Evolutionary conservation across 805 yeast species (phyloP).

Genomic region (Saccharomyces mikatae): DNA sequence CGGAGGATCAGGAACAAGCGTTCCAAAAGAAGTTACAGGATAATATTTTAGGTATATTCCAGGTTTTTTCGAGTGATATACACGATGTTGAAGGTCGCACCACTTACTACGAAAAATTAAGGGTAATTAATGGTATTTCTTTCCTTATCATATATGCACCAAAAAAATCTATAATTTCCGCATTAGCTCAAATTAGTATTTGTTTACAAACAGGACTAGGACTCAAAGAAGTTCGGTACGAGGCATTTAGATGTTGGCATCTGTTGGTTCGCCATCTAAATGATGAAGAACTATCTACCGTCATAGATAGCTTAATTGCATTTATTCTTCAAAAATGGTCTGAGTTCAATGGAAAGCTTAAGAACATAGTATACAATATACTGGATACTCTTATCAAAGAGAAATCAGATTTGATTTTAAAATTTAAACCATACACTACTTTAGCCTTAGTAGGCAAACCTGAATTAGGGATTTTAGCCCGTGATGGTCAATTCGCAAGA

Average conservation of each 20-base stretch:
- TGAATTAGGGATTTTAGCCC: conserved; percentile 41
- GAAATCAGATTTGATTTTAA: conserved; percentile 12
- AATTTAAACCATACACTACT: conserved; percentile 41
- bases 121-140: conserved; percentile 66
- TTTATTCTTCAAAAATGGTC: conserved; percentile 63
- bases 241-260: conserved; percentile 63
- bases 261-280: conserved; percentile 50
- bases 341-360: conserved; percentile 41
- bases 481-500: conserved; percentile 45
- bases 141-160: conserved; percentile 48
- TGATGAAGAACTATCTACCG: conserved; percentile 49
- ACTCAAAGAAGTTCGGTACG: conserved; percentile 47
- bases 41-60: conserved; percentile 66
- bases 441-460: conserved; percentile 60
- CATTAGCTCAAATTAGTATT: conserved; percentile 77
- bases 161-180: conserved; percentile 50
- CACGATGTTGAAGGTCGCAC: conserved; percentile 65
- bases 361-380: conserved; percentile 44
- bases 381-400: conserved; percentile 31
- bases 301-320: conserved; percentile 69
- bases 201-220: conserved; percentile 76
- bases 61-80: conserved; percentile 69
- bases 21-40: conserved; percentile 42
- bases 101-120: conserved; percentile 63
- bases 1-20: conserved; percentile 21